Conservation (phyloP, 148 eudicot genomes). For the Vaccinium macrocarpon region DNA sequence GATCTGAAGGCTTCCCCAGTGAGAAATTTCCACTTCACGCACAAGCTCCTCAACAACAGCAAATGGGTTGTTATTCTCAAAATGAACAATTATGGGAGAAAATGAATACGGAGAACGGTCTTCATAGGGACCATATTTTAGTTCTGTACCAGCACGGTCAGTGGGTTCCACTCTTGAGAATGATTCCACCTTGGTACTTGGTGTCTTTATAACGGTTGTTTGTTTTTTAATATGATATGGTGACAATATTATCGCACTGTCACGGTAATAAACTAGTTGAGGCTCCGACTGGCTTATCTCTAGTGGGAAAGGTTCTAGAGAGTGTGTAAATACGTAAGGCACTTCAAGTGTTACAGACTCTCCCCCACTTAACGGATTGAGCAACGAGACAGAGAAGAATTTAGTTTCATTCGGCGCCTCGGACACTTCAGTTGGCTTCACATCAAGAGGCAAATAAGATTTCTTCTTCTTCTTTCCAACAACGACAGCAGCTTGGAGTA, state of each 20-base stretch:
- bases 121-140: constrained; percentile 88
- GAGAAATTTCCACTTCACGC: constrained; percentile 93
- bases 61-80: constrained; percentile 89
- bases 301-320: constrained; percentile 92
- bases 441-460: constrained; percentile 63
- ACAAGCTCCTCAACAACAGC: constrained; percentile 96
- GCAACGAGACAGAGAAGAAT: constrained; percentile 48
- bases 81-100: constrained; percentile 75
- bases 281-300: constrained; percentile 93
- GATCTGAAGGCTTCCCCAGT: constrained; percentile 90
- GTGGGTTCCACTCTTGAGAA: constrained; percentile 78
- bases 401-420: constrained; percentile 80
- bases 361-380: constrained; percentile 54
- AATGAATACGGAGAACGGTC: constrained; percentile 59
- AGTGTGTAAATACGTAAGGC: constrained; percentile 68
- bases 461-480: constrained; percentile 83
- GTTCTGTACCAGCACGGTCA: constrained; percentile 58
- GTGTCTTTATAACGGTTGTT: constrained; percentile 64
- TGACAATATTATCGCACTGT: constrained; percentile 79
- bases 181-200: constrained; percentile 77
- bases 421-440: constrained; percentile 59
- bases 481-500: constrained; percentile 55
- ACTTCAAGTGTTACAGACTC: constrained; percentile 68
- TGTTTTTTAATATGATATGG: constrained; percentile 77
- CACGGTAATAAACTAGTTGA: constrained; percentile 90